Evolutionary conservation across 176 grass and related monocot genomes (phyloP).

Genomic region (Eleusine coracana): DNA sequence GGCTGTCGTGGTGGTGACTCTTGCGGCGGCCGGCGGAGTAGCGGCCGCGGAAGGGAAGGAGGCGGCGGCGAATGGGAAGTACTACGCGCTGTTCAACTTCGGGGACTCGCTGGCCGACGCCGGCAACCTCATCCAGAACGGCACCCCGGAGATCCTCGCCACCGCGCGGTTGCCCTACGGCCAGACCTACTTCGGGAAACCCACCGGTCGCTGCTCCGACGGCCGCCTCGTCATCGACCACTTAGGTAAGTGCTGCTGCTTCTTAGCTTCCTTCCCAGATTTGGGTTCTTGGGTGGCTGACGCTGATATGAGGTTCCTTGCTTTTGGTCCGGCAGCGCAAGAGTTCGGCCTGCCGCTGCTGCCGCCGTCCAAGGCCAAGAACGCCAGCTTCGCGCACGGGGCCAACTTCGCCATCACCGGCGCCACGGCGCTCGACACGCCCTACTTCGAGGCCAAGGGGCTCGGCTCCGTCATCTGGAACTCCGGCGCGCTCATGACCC

Average conservation of each 20-base stretch:
- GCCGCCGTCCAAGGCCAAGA: slow-evolving; percentile 72
- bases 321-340: slow-evolving; percentile 50
- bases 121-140: slow-evolving; percentile 72
- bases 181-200: slow-evolving; percentile 68
- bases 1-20: neutral
- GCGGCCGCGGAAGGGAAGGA: neutral
- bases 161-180: slow-evolving; percentile 71
- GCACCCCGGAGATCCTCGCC: slow-evolving; percentile 52
- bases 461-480: slow-evolving; percentile 72
- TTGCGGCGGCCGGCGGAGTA: neutral
- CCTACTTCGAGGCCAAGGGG: slow-evolving; percentile 66
- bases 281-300: slow-evolving; percentile 22
- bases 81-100: slow-evolving; percentile 82
- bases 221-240: slow-evolving; percentile 88
- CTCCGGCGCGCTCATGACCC: slow-evolving; percentile 70
- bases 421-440: slow-evolving; percentile 79
- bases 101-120: slow-evolving; percentile 85
- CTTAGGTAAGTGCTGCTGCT: slow-evolving; percentile 43
- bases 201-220: slow-evolving; percentile 86
- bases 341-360: slow-evolving; percentile 70
- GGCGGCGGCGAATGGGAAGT: slow-evolving; percentile 44
- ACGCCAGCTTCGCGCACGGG: slow-evolving; percentile 62
- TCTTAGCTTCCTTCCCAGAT: slow-evolving; percentile 9
- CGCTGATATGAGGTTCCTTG: slow-evolving; percentile 29
- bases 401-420: slow-evolving; percentile 95